Conservation (phyloP, 1,284 basidiomycete species). For the Gymnopus androsaceus region DNA sequence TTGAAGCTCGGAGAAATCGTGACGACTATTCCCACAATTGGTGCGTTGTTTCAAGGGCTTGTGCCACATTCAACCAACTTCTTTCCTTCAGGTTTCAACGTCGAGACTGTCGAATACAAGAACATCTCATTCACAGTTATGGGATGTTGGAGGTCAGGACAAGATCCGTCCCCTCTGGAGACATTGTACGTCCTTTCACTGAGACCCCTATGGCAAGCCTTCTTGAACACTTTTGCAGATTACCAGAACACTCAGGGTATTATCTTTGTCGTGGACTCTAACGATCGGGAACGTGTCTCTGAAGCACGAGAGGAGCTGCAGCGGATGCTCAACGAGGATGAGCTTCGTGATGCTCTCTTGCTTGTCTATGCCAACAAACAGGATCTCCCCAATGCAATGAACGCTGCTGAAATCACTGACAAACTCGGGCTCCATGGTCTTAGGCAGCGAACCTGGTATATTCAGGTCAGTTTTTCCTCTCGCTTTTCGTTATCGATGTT, state of each 20-base stretch:
- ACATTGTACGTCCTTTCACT: constrained; percentile 77
- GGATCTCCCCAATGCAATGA: constrained; percentile 99
- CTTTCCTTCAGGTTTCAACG: constrained; percentile 84
- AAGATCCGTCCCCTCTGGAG: constrained; percentile 99
- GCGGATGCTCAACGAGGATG: constrained; percentile 99
- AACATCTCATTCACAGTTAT: constrained; percentile 99
- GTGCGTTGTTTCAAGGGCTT: constrained; percentile 50
- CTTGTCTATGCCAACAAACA: constrained; percentile 99
- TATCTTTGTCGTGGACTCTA: constrained; percentile 99
- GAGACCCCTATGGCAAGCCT: constrained; percentile 23
- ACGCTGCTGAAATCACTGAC: constrained; percentile 99
- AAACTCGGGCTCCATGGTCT: constrained; percentile 98
- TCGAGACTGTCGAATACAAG: constrained; percentile 99
- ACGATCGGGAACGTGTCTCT: constrained; percentile 98
- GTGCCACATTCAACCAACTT: constrained; percentile 23
- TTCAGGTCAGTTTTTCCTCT: constrained; percentile 73
- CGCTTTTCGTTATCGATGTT: constrained; percentile 20
- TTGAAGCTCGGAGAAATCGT: constrained; percentile 98
- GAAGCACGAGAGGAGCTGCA: constrained; percentile 99
- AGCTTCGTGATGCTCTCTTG: constrained; percentile 97
- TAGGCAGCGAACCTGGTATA: constrained; percentile 98
- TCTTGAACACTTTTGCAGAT: constrained; percentile 55
- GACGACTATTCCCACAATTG: constrained; percentile 98
- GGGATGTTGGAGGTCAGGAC: constrained; percentile 99
- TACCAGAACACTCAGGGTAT: constrained; percentile 99